Percentiles rank a stretch among this genome's conserved stretches.
Conservation (phyloP, 2,329 filamentous ascomycete species). For the Pseudocercospora pini-densiflorae region DNA sequence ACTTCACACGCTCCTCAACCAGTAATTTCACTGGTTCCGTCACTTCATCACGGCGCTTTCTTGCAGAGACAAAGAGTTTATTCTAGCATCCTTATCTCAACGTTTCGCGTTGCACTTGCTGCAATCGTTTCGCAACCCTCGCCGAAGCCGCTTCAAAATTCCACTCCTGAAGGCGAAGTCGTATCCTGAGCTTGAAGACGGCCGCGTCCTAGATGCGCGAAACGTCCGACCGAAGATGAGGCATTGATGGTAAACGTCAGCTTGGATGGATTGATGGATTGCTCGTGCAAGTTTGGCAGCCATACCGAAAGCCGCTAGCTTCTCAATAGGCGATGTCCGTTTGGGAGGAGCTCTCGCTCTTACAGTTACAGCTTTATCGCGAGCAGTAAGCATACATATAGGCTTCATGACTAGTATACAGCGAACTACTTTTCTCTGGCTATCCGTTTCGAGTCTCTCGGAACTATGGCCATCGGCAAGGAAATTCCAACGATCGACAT, state of each 20-base stretch:
- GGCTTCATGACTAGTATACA: background rate
- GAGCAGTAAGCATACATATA: conserved; percentile 1
- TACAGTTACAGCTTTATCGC: conserved; percentile 10
- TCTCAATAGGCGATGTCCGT: conserved; percentile 3
- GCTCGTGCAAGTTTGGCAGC: background rate
- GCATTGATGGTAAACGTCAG: background rate
- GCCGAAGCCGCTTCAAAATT: background rate
- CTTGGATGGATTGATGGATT: too few relatives aligned
- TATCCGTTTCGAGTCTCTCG: too few relatives aligned
- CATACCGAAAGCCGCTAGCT: background rate
- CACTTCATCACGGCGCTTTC: background rate
- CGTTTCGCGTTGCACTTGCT: background rate
- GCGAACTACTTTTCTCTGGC: background rate
- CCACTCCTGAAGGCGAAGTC: too few relatives aligned
- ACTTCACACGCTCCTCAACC: background rate
- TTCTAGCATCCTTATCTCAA: background rate
- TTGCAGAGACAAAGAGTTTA: background rate
- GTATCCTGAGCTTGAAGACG: background rate
- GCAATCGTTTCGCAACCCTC: background rate
- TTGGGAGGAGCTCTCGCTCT: background rate
- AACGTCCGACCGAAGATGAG: background rate
- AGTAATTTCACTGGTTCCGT: background rate
- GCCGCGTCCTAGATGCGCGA: background rate
- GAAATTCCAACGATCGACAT: conserved; percentile 48
- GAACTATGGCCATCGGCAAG: conserved; percentile 1